Conservation (phyloP, 345 rosid genomes). For the Hirschfeldia incana region DNA sequence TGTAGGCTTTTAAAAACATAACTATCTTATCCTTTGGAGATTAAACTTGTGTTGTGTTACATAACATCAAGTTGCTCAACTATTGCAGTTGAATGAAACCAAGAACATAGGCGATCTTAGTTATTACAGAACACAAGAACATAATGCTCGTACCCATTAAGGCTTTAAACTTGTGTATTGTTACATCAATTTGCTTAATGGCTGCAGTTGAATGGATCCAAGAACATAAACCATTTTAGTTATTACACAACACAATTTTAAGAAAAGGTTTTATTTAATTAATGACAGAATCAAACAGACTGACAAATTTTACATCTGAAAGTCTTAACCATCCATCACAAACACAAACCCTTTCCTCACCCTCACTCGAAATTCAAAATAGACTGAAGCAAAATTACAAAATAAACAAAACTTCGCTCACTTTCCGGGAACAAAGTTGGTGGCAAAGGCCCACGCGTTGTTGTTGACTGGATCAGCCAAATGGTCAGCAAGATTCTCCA, state of each 20-base stretch:
- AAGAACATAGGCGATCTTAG: too few species aligned
- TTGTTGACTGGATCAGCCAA: slow-evolving; percentile 81
- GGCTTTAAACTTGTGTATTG: not conserved
- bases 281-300: slow-evolving; percentile 18
- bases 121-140: not conserved
- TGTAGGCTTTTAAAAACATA: not conserved
- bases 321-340: slow-evolving; percentile 19
- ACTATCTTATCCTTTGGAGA: too few species aligned
- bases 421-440: slow-evolving; percentile 91
- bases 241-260: not conserved
- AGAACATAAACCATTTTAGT: not conserved
- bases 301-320: slow-evolving; percentile 31
- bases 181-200: not conserved
- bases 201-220: not conserved
- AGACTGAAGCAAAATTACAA: slow-evolving; percentile 47
- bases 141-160: not conserved
- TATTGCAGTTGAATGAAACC: too few species aligned
- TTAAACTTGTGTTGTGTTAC: too few species aligned
- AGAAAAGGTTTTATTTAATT: slow-evolving; percentile 24
- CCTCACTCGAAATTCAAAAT: slow-evolving; percentile 19
- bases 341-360: slow-evolving; percentile 18
- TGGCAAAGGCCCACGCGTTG: slow-evolving; percentile 89
- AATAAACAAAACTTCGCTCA: slow-evolving; percentile 41
- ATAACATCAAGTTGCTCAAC: too few species aligned
- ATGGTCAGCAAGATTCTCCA: slow-evolving; percentile 33